Evolutionary conservation across 257 asterid genomes (phyloP), one percentile per base, ranked within the genome.

Genomic region (Rubia yunnanensis): DNA sequence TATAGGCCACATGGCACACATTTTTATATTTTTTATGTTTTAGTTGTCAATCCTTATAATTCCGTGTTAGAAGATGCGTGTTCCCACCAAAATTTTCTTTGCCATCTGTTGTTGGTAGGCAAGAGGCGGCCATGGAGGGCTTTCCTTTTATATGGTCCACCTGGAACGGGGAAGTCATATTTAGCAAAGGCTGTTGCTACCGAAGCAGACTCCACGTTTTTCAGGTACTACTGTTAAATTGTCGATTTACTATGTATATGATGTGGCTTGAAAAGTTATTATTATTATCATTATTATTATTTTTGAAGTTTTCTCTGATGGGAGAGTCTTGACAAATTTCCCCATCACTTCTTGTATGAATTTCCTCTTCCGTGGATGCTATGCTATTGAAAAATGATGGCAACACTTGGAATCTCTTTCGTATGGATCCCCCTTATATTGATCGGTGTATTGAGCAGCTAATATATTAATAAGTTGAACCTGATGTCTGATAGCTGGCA

Each of bases 111-210:
- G 36, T 67, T 76, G 63, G 46, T 69, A 91, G 98, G 98, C 64
- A 91, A 91, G 85, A 89, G 98, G 68, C 87, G 94, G 18, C 99
- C 99, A 4, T 92, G 99, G 99, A 87, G 96, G 75, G 99, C 99
- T 57, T 92, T 92, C 77, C 97, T 92, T 74, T 84, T 92, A 70
- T 92, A 92, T 68, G 99, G 99, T 73, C 99, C 99, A 35, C 99
- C 99, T 52, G 99, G 97, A 69, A 92, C 97, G 1, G 99, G 99
- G 70, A 92, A 92, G 81, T 92, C 99, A 58, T 92, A 89, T 84
- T 74, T 92, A 76, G 99, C 99, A 36, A 92, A 92, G 82, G 99
- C 99, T 72, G 99, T 92, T 78, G 99, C 99, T 68, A 92, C 99
- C 15, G 99, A 92, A 83, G 99, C 97, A 7, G 99, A 92, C 72